A percentile compares a stretch with the other conserved stretches of the same genome.
These are phyloP conservation scores for Epipyxis sp. DNA, from an alignment of 108 stramenopile genomes.

Conservation along the genomic window DNA sequence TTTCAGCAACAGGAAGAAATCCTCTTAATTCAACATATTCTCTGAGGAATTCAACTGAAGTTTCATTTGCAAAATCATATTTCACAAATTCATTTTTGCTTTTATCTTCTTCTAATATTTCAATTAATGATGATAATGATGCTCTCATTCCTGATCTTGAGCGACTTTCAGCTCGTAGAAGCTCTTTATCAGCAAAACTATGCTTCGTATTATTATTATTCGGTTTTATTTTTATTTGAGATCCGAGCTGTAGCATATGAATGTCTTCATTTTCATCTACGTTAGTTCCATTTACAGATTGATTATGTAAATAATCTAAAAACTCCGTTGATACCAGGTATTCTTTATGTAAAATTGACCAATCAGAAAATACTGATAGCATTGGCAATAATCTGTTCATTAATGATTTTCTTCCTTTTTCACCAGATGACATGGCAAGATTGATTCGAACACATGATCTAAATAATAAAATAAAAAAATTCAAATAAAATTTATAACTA, in stretches of 20 bases:
- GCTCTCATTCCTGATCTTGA: background rate
- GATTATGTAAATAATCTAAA: too few relatives aligned
- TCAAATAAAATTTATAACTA: too few relatives aligned
- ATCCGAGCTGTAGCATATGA: background rate
- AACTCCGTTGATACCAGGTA: background rate
- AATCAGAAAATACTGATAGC: background rate
- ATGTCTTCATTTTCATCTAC: too few relatives aligned
- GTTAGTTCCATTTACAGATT: too few relatives aligned
- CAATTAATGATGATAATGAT: background rate
- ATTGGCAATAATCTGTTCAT: background rate
- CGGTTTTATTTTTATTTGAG: too few relatives aligned
- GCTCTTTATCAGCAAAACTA: background rate
- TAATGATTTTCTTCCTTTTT: background rate
- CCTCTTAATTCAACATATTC: conserved; percentile 11
- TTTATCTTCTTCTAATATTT: too few relatives aligned
- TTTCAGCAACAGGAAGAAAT: background rate
- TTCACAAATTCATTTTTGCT: too few relatives aligned
- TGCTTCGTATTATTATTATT: background rate
- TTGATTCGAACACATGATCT: too few relatives aligned
- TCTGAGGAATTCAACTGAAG: background rate
- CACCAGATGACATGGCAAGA: too few relatives aligned
- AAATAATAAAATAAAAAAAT: too few relatives aligned
- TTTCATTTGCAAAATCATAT: background rate
- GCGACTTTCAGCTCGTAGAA: background rate
- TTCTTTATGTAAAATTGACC: background rate